Evolutionary conservation across 768 basidiomycete genomes (phyloP).

Genomic region (Coprinellus aureogranulatus): DNA sequence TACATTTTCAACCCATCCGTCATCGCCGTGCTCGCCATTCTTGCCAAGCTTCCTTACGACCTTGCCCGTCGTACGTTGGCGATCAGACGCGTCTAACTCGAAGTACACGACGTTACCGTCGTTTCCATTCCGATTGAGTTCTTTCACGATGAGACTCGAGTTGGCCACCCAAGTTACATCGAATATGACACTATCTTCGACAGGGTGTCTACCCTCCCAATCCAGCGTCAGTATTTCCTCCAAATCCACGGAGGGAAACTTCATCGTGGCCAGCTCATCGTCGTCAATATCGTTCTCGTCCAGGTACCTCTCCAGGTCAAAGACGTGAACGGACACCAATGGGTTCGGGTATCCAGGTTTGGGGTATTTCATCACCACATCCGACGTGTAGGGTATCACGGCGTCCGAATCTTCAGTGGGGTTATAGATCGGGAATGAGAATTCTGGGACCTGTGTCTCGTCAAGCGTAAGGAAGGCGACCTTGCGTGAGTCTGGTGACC

Average conservation of each 20-base stretch:
- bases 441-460: slow-evolving; percentile 85
- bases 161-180: slow-evolving; percentile 90
- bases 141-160: slow-evolving; percentile 73
- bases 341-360: slow-evolving; percentile 93
- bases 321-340: slow-evolving; percentile 76
- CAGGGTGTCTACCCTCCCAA: slow-evolving; percentile 62
- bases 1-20: slow-evolving; percentile 92
- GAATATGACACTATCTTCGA: slow-evolving; percentile 65
- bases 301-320: slow-evolving; percentile 64
- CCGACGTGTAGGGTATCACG: slow-evolving; percentile 76
- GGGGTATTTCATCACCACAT: slow-evolving; percentile 75
- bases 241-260: slow-evolving; percentile 34
- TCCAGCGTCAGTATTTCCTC: slow-evolving; percentile 57
- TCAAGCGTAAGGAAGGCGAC: slow-evolving; percentile 87
- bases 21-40: slow-evolving; percentile 83
- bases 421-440: slow-evolving; percentile 88
- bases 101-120: slow-evolving; percentile 81
- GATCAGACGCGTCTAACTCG: slow-evolving; percentile 38
- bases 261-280: slow-evolving; percentile 18
- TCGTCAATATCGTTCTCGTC: slow-evolving; percentile 17
- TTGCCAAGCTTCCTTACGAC: slow-evolving; percentile 79
- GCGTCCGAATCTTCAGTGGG: slow-evolving; percentile 67
- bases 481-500: slow-evolving; percentile 74
- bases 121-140: slow-evolving; percentile 81
- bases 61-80: slow-evolving; percentile 35